Evolutionary conservation across 2,329 filamentous ascomycete genomes (phyloP), one percentile per base, ranked within the genome.

Genomic region (Trichoderma oligosporum): DNA sequence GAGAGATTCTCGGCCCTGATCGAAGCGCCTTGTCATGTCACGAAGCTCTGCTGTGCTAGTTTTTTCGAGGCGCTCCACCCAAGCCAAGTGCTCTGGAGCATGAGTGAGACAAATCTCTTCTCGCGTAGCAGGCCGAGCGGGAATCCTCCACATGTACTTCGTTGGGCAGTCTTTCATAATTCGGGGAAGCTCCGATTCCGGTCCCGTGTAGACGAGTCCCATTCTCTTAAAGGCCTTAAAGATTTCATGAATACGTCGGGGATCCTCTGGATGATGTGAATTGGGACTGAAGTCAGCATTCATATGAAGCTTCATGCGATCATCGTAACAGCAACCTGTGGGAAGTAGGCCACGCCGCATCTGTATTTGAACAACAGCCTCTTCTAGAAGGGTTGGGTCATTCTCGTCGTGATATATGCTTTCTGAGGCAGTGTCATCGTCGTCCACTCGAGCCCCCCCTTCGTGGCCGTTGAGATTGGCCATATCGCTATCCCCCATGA

Each of bases 301-400:
- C 55, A 91, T 89, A 70, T 99, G 94, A 60, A 95, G 88, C 60
- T 94, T 91, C 94, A 99, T 99, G 29, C 93, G 85, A 57, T 90
- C 86, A 74, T 99, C 94, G 69, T 97, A 99, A 63, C 89, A 93
- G 60, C 88, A 84, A 3, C 89, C 89, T 0, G 88, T 92, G 0
- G 87, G 83, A 1, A 89, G 76, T 24, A 83, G 72, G 2, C 78
- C 77, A 35, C 73, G 76, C 38, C 73, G 76, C 57, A 74, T 73
- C 12, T 69, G 70, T 49, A 78, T 64, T 51, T 74, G 70, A 2
- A 71, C 72, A 2, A 70, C 64, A 6, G 71, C 71, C 2, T 76
- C 65, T 8, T 72, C 68, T 14, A 73, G 72, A 2, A 71, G 70
- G 8, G 71, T 71, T 1, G 69, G 66, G 12, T 70, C 69, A 12